phyloP scores from a whole-genome alignment of 2,329 filamentous ascomycete genomes.

The Penicillium sp. region DNA sequence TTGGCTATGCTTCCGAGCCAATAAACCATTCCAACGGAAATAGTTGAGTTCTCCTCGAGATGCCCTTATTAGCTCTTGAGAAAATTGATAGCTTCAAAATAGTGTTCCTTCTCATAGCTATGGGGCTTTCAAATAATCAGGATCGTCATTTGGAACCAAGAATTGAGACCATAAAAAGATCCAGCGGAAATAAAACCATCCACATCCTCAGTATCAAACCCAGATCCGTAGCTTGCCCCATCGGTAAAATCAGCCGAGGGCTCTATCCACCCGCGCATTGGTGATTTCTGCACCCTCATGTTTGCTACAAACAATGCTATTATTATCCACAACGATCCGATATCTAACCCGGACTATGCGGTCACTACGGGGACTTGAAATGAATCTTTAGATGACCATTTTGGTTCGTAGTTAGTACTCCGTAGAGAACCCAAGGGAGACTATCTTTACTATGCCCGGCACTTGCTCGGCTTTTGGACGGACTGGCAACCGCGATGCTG shows the following conservation, averaged over 20 bases:
- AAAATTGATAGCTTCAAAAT: background rate
- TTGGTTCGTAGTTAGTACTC: background rate
- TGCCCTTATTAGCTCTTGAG: background rate
- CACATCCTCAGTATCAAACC: background rate
- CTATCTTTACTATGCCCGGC: background rate
- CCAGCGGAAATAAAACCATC: background rate
- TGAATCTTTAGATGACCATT: background rate
- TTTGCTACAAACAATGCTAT: background rate
- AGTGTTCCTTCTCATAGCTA: background rate
- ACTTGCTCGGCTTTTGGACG: background rate
- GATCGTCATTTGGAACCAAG: conserved; percentile 1
- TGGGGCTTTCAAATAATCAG: background rate
- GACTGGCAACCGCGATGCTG: background rate
- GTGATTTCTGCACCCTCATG: background rate
- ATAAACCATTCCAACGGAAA: background rate
- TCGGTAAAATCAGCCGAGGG: background rate
- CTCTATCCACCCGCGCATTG: background rate
- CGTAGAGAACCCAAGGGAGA: background rate
- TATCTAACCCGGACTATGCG: background rate
- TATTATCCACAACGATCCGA: background rate
- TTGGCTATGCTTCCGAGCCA: background rate
- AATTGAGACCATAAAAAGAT: background rate
- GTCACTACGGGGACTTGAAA: background rate
- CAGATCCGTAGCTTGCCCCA: background rate
- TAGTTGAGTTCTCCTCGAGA: background rate